Evolutionary conservation across 306 rosid species (phyloP), one percentile per base, ranked within the genome.

Genomic region (Carpinus fangiana): DNA sequence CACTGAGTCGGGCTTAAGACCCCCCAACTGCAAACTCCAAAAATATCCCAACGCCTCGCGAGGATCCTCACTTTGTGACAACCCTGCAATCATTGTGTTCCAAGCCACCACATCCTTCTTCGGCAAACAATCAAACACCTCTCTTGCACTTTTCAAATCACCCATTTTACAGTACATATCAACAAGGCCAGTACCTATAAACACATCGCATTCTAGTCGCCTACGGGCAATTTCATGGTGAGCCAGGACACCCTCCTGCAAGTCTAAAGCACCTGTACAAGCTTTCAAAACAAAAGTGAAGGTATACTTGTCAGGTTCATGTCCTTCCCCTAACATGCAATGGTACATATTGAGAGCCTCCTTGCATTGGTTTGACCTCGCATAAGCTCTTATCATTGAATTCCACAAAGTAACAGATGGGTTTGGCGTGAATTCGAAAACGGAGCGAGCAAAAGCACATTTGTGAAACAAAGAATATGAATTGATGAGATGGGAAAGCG

Each of bases 111-210:
- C 69, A 80, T 92, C 94, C 78, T 73, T 90, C 38, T 36, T 46
- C 3, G 88, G 87, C 85, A 92, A 73, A 87, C 62, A 57, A 81
- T 92, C 94, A 73, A 92, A 92, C 72, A 88, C 10, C 69, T 81
- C 78, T 8, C 77, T 48, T 73, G 97, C 97, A 84, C 76, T 50
- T 56, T 70, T 84, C 4, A 84, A 82, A 59, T 76, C 74, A 66
- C 89, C 94, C 89, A 84, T 84, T 85, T 92, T 88, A 21, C 86
- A 85, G 53, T 90, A 87, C 90, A 92, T 87, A 64, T 87, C 85
- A 48, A 86, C 4, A 54, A 92, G 88, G 78, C 91, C 84, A 46
- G 94, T 90, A 83, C 90, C 97, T 45, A 90, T 84, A 79, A 84
- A 92, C 9, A 84, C 84, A 88, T 92, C 90, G 65, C 54, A 82